Evolutionary conservation across 2,329 filamentous ascomycete species (phyloP), one percentile per base, ranked within the genome.

Genomic region (Rhynchosporium graminicola): DNA sequence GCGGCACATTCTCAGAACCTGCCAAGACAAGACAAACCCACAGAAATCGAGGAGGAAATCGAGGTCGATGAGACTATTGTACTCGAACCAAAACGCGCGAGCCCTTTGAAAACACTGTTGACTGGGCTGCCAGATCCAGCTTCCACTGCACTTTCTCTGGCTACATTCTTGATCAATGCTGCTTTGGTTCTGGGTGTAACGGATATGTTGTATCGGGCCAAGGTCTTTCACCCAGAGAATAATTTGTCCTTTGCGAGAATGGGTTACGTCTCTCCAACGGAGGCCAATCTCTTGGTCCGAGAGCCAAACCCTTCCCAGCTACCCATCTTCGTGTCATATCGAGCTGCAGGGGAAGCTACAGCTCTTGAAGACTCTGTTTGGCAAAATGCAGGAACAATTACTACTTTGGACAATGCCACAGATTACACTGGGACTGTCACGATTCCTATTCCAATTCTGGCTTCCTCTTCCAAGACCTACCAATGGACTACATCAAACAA

Each of bases 401-500:
- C 83, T 58, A 83, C 80, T 74, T 86, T 96, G 0, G 83, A 84
- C 51, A 86, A 93, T 58, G 84, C 86, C 20, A 95, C 91, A 0
- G 95, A 99, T 75, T 98, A 87, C 71, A 97, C 94, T 0, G 81
- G 84, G 4, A 82, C 87, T 0, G 77, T 97, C 12, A 84, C 80
- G 0, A 80, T 97, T 43, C 82, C 84, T 0, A 77, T 89, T 13
- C 77, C 74, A 31, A 80, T 93, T 65, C 9, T 36, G 33, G 81
- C 83, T 8, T 84, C 83, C 7, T 84, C 90, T 10, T 88, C 92
- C 69, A 89, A 87, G 3, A 79, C 80, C 0, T 99, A 97, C 73
- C 87, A 92, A 70, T 99, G 95, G 82, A 82, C 83, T 7, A 87
- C 93, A 0, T 96, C 92, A 0, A 96, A 95, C 74, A 93, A 95